A percentile compares a stretch with the other conserved stretches of the same genome.
phyloP scores from a whole-genome alignment of 1,139 yeast species.

The Pichia sp. region DNA sequence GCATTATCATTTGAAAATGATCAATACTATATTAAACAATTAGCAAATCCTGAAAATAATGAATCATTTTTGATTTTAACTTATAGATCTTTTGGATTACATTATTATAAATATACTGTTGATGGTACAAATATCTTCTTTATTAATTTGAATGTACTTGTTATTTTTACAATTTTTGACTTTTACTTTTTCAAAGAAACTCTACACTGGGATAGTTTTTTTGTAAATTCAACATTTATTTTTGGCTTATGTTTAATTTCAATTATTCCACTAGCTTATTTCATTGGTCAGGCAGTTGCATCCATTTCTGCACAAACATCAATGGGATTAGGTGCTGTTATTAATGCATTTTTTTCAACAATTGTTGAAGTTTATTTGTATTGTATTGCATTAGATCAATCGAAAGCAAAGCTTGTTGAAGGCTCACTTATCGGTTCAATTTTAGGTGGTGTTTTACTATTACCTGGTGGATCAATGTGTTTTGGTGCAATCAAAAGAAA shows the following conservation, averaged over 20 bases:
- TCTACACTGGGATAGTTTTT: slow-evolving; percentile 40
- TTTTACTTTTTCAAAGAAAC: slow-evolving; percentile 56
- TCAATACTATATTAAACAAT: slow-evolving; percentile 40
- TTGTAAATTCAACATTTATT: slow-evolving; percentile 57
- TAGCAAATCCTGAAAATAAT: slow-evolving; percentile 25
- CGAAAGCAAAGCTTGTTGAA: slow-evolving; percentile 85
- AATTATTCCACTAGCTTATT: slow-evolving; percentile 89
- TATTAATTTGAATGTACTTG: slow-evolving; percentile 74
- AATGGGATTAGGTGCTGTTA: slow-evolving; percentile 99
- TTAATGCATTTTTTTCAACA: slow-evolving; percentile 95
- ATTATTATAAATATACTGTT: slow-evolving; percentile 90
- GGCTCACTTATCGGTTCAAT: slow-evolving; percentile 97
- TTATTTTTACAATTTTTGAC: slow-evolving; percentile 76
- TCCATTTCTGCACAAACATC: slow-evolving; percentile 97
- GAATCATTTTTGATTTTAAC: slow-evolving; percentile 64
- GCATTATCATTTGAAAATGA: slow-evolving; percentile 70
- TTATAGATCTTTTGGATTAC: slow-evolving; percentile 84
- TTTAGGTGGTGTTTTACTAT: slow-evolving; percentile 79
- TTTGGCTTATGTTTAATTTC: slow-evolving; percentile 76
- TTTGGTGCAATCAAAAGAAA: slow-evolving; percentile 89
- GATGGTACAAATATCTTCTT: slow-evolving; percentile 94
- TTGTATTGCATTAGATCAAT: slow-evolving; percentile 82
- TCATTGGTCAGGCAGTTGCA: slow-evolving; percentile 98
- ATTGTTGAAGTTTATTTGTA: slow-evolving; percentile 88
- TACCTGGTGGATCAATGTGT: slow-evolving; percentile 96